A percentile compares a stretch with the other conserved stretches of the same genome.
phyloP scores from a whole-genome alignment of 106 monocot species.

The Phalaenopsis equestris region DNA sequence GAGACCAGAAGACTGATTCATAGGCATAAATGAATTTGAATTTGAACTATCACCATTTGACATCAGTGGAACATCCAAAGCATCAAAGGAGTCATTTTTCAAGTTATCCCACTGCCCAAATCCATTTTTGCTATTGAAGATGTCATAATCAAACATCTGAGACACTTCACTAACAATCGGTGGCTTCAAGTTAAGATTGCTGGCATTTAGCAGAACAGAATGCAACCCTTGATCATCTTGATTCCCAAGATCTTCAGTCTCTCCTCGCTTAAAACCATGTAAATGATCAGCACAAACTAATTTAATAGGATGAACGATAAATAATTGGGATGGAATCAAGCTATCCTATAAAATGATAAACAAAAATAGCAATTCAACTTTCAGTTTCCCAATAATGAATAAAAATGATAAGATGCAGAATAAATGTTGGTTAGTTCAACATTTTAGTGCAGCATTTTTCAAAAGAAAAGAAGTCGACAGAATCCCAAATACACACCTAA shows the following conservation, averaged over 20 bases:
- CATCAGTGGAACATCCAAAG: slow-evolving; percentile 17
- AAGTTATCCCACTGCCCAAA: slow-evolving; percentile 40
- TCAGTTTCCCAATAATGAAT: neutral
- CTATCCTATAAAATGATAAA: neutral
- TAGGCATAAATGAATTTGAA: slow-evolving; percentile 9
- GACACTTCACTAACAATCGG: neutral
- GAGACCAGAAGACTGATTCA: slow-evolving; percentile 7
- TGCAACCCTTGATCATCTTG: slow-evolving; percentile 10
- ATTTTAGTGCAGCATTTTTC: neutral
- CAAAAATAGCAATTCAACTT: neutral
- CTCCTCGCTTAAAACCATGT: slow-evolving; percentile 22
- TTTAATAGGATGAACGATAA: slow-evolving; percentile 4
- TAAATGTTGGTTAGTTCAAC: neutral
- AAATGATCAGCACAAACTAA: neutral
- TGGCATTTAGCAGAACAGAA: slow-evolving; percentile 2
- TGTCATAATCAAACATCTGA: slow-evolving; percentile 14
- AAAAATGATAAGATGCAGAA: neutral
- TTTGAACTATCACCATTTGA: slow-evolving; percentile 13
- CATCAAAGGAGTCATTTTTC: slow-evolving; percentile 20
- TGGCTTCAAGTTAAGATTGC: slow-evolving; percentile 1
- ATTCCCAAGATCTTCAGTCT: slow-evolving; percentile 1
- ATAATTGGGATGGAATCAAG: neutral
- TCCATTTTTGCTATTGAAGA: slow-evolving; percentile 23
- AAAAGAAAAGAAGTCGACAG: neutral
- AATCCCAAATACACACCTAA: neutral